Conservation (phyloP, 345 rosid species). For the Corchorus capsularis region DNA sequence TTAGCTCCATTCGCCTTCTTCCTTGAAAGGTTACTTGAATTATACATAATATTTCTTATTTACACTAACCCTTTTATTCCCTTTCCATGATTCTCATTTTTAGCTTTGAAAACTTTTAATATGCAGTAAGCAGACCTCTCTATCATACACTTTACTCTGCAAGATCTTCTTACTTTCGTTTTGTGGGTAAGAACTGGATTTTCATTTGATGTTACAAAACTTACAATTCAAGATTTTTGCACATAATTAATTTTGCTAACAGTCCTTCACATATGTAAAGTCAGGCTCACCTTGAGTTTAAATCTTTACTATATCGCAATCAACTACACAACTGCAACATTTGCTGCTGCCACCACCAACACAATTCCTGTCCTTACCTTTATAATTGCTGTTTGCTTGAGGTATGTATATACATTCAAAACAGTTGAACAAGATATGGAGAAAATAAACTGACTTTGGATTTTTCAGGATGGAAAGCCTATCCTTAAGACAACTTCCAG, state of each 20-base stretch:
- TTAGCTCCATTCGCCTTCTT: conserved; percentile 73
- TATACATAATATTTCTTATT: neutral
- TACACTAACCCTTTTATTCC: neutral
- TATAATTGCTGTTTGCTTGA: conserved; percentile 54
- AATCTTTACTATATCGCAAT: conserved; percentile 74
- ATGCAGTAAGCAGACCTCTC: conserved; percentile 47
- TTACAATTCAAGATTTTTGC: no score
- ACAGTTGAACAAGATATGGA: no score
- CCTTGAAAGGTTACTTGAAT: conserved; percentile 61
- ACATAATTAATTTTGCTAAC: neutral
- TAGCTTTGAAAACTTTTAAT: neutral
- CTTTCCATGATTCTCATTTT: neutral
- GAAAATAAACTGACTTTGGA: neutral
- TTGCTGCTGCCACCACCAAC: conserved; percentile 87
- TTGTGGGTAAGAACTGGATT: conserved; percentile 42
- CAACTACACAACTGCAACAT: conserved; percentile 72
- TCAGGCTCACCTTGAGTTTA: conserved; percentile 68
- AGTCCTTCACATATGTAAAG: neutral
- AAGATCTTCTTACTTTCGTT: conserved; percentile 58
- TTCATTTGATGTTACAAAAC: neutral
- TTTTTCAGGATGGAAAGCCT: conserved; percentile 26
- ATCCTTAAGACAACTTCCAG: conserved; percentile 29
- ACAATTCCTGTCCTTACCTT: conserved; percentile 79
- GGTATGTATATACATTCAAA: conserved; percentile 32
- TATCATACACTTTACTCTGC: conserved; percentile 42